Percentiles rank a stretch among this genome's conserved stretches.
Conservation (phyloP, 176 grass and related monocot genomes). For the Coix lacrymajobi region DNA sequence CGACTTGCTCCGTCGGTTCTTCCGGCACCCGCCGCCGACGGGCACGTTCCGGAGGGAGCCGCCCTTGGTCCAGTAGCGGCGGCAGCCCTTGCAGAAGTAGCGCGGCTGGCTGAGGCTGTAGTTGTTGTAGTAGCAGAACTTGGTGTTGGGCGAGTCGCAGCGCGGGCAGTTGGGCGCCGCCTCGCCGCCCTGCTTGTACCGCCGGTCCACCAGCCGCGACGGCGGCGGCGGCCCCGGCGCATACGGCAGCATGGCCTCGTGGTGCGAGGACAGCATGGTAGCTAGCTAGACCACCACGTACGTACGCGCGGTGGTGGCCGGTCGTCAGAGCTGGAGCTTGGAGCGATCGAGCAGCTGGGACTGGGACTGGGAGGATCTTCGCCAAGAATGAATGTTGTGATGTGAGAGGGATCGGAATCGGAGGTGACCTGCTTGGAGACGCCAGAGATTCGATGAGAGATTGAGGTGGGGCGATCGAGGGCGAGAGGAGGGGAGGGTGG, state of each 20-base stretch:
- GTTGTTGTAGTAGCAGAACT: constrained; percentile 99
- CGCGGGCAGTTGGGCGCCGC: constrained; percentile 72
- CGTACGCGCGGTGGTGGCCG: not conserved
- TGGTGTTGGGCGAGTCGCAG: constrained; percentile 83
- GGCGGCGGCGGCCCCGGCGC: constrained; percentile 24
- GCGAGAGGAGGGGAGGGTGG: not conserved
- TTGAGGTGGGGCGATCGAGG: not conserved
- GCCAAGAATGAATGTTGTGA: constrained; percentile 19
- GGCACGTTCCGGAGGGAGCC: constrained; percentile 93
- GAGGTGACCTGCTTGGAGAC: not conserved
- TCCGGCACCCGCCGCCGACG: constrained; percentile 69
- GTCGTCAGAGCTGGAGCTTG: constrained; percentile 5
- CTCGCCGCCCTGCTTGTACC: constrained; percentile 62
- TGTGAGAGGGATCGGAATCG: constrained; percentile 23
- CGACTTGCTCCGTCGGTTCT: constrained; percentile 66
- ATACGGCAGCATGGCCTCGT: constrained; percentile 61
- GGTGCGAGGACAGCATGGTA: constrained; percentile 47
- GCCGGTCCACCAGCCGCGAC: constrained; percentile 45
- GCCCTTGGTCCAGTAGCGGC: constrained; percentile 92
- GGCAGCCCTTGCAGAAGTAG: constrained; percentile 95
- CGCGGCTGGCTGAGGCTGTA: constrained; percentile 95
- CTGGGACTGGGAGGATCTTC: not conserved
- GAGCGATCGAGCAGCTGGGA: not conserved
- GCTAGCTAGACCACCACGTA: not conserved
- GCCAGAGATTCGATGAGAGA: not conserved